Percentiles rank a stretch among this genome's conserved stretches.
Conservation (phyloP, 805 yeast species). For the Starmerella khaoyaiensis region DNA sequence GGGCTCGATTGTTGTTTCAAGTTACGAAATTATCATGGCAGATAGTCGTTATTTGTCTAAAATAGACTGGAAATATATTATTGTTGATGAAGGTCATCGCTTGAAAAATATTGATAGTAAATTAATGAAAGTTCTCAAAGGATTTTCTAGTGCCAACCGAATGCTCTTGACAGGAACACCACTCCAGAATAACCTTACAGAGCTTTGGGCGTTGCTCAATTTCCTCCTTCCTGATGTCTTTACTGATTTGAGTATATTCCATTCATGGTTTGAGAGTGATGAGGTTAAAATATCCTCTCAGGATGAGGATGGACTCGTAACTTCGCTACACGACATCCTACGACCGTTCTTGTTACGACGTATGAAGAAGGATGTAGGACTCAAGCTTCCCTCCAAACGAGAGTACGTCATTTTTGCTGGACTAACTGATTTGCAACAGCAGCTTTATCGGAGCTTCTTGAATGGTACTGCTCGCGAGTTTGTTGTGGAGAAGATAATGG, state of each 20-base stretch:
- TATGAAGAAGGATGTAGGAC: conserved; percentile 58
- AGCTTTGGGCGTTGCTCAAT: conserved; percentile 83
- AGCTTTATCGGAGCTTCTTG: conserved; percentile 43
- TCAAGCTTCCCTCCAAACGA: conserved; percentile 69
- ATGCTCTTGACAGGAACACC: conserved; percentile 92
- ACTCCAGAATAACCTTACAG: conserved; percentile 76
- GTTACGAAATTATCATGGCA: conserved; percentile 65
- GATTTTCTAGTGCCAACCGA: conserved; percentile 47
- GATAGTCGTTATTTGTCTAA: conserved; percentile 47
- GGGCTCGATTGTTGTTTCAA: conserved; percentile 52
- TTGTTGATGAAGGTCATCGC: conserved; percentile 94
- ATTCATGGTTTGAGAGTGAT: conserved; percentile 77
- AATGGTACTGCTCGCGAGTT: conserved; percentile 29
- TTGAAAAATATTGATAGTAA: conserved; percentile 72
- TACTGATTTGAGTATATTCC: conserved; percentile 76
- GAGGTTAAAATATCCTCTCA: conserved; percentile 43
- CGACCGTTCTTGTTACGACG: conserved; percentile 81
- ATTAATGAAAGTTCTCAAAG: conserved; percentile 58
- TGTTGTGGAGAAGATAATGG: conserved; percentile 23
- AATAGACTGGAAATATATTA: conserved; percentile 63
- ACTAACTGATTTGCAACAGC: conserved; percentile 48
- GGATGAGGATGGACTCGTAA: conserved; percentile 48
- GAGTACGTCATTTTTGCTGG: conserved; percentile 74
- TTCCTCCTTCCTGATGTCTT: conserved; percentile 88
- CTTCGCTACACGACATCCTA: conserved; percentile 72